Base-by-base conservation (phyloP, 768 basidiomycete genomes). In the Russula brevipes region DNA sequence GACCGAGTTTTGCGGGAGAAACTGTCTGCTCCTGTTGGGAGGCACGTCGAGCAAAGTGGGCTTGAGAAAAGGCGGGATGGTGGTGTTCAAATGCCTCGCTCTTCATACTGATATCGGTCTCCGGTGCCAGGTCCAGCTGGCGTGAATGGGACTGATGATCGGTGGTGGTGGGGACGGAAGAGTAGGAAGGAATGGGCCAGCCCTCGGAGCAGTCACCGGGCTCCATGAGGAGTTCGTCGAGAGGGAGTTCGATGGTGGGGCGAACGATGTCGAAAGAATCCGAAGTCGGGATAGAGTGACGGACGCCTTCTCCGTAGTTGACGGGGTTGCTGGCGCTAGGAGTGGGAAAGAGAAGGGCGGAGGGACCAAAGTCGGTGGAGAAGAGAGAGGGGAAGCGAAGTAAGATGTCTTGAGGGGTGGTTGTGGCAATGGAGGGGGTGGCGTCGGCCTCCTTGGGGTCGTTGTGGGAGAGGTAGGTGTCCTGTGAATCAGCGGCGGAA, bases 181-280 rank as follows among this genome's bases (percentile, higher is more conserved):
- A 60, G 57, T 61, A 68, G 59, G 60, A 65, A 19, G 60, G 61
- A 8, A 67, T 39, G 38, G 69, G 69, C 74, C 75, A 75, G 55
- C 71, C 65, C 55, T 72, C 67, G 41, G 74, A 69, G 61, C 72
- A 74, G 73, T 72, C 74, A 33, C 51, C 54, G 41, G 69, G 59
- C 63, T 73, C 84, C 69, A 80, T 79, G 63, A 93, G 81, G 62
- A 93, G 79, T 65, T 94, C 90, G 67, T 94, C 90, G n/a, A 93
- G 81, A 5, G 88, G 86, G 33, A 92, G 83, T 71, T 93, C 90
- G 70, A 92, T 91, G 47, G 91, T 92, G 0, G 90, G 91, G 11
- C 90, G 84, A 24, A 74, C 72, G 65, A 92, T 84, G 73, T 80
- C 81, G 69, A 90, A 82, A 39, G 79, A 75, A 60, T 84, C 81